These are phyloP conservation scores for Mortierella sp. DNA, from an alignment of 371 early-diverging fungal species.

Conservation along the genomic window DNA sequence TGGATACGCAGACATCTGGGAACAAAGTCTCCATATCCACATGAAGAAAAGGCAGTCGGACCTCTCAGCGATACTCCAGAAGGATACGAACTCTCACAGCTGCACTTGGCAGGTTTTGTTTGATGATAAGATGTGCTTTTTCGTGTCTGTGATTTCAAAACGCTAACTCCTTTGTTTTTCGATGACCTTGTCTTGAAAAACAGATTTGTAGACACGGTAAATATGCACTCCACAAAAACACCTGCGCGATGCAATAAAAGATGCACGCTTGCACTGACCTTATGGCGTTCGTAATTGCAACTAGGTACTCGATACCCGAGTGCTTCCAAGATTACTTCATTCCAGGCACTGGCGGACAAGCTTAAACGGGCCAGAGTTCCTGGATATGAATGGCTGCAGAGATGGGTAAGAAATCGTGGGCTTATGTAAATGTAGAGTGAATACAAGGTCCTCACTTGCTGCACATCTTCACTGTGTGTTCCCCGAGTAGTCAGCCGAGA, in stretches of 20 bases:
- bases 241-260: background rate
- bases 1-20: constrained; percentile 43
- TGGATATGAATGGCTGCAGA: constrained; percentile 35
- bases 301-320: constrained; percentile 52
- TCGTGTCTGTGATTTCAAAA: background rate
- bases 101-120: constrained; percentile 32
- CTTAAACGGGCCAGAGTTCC: constrained; percentile 11
- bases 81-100: constrained; percentile 37
- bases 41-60: constrained; percentile 18
- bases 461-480: background rate
- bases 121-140: too few relatives aligned
- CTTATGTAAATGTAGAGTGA: too few relatives aligned
- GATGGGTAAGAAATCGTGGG: constrained; percentile 36
- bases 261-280: background rate
- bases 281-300: too few relatives aligned
- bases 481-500: constrained; percentile 7
- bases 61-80: constrained; percentile 23
- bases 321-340: background rate
- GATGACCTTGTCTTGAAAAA: background rate
- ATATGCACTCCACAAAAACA: background rate
- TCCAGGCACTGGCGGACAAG: constrained; percentile 14
- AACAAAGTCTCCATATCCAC: constrained; percentile 49
- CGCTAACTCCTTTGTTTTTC: background rate
- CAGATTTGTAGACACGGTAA: constrained; percentile 38
- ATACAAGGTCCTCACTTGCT: too few relatives aligned